Evolutionary conservation across 2,329 filamentous ascomycete genomes (phyloP).

Genomic region (Aspergillus sp.): DNA sequence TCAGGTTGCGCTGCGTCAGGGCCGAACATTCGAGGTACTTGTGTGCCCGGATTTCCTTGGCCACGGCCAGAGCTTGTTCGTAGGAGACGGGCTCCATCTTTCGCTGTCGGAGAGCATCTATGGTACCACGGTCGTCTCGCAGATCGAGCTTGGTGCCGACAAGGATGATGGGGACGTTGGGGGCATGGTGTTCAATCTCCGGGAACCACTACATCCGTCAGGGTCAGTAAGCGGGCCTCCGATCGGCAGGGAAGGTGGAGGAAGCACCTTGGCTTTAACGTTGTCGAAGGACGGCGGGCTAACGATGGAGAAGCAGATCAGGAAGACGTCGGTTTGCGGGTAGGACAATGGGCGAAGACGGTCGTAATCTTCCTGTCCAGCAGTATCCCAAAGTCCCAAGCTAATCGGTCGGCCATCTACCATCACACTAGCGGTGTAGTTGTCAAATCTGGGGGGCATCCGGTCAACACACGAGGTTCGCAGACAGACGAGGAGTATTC

Average conservation of each 20-base stretch:
- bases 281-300: slow-evolving; percentile 98
- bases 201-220: slow-evolving; percentile 75
- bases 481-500: slow-evolving; percentile 8
- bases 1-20: slow-evolving; percentile 91
- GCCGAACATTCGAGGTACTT: slow-evolving; percentile 99
- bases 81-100: slow-evolving; percentile 97
- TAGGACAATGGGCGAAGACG: slow-evolving; percentile 92
- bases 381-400: slow-evolving; percentile 96
- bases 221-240: slow-evolving; percentile 10
- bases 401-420: slow-evolving; percentile 98
- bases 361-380: slow-evolving; percentile 98
- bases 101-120: slow-evolving; percentile 81
- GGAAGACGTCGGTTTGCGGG: slow-evolving; percentile 96
- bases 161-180: slow-evolving; percentile 91
- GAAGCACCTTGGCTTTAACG: slow-evolving; percentile 90
- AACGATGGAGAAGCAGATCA: slow-evolving; percentile 98
- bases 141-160: slow-evolving; percentile 97
- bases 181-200: slow-evolving; percentile 95
- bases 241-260: background rate
- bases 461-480: slow-evolving; percentile 23
- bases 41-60: slow-evolving; percentile 92
- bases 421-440: slow-evolving; percentile 99
- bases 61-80: slow-evolving; percentile 83
- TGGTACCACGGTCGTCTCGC: slow-evolving; percentile 80
- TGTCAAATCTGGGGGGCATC: slow-evolving; percentile 73